Base-by-base conservation (phyloP, 257 asterid species). In the Nicotiana benthamiana region DNA sequence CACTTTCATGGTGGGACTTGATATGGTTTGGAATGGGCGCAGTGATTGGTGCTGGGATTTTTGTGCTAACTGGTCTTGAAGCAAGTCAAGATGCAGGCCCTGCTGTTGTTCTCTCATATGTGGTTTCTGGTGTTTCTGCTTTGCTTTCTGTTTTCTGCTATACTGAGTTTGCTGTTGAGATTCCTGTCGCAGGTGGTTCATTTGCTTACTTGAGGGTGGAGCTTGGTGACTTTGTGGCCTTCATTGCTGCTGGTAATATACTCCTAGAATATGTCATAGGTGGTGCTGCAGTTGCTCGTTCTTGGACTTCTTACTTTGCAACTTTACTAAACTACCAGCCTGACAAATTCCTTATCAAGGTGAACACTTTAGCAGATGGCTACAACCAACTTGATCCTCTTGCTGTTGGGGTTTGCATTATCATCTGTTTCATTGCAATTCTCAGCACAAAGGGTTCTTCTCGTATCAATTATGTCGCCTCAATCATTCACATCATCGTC, bases 21-120 rank as follows among this genome's bases (percentile, higher is more conserved):
- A 90, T 91, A 70, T 90, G 96, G 94, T 89, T 91, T 75, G 96
- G 96, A 26, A 86, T 91, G 94, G 96, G 96, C 5, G 91, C 91
- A 27, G 88, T 89, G 40, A 86, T 91, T 83, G 93, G 93, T 64
- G 89, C 95, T 62, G 95, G 95, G 10, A 89, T 91, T 30, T 91
- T 91, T 81, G 93, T 91, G 2, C 89, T 91, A 82, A 87, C 92
- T 48, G 93, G 93, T 2, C 87, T 80, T 10, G 95, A 91, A 89
- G 93, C 95, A 5, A 79, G 66, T 2, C 1, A 34, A 0, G 74
- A 74, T 17, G 90, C 93, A 51, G 95, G 95, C 53, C 93, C 95
- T 22, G 92, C 95, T 63, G 91, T 89, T 61, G 93, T 91, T 32
- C 83, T 91, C 9, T 91, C 93, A 53, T 91, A 84, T 83, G 93